Evolutionary conservation across 352 stramenopile species (phyloP), one percentile per base, ranked within the genome.

Genomic region (Phytopythium delawarense): DNA sequence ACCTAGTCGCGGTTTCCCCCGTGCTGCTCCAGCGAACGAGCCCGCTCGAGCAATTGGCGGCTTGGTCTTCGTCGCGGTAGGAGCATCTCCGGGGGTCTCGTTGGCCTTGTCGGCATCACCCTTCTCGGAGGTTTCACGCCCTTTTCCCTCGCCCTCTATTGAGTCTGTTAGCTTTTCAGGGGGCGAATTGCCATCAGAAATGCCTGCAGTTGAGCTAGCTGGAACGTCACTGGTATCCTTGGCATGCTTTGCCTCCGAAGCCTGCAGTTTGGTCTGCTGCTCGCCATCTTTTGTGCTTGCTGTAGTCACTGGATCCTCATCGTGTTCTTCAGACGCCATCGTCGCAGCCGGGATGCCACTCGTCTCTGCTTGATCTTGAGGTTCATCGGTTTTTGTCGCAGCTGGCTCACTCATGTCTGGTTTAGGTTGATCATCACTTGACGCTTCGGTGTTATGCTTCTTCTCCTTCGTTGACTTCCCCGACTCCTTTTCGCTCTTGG

Each of bases 1-100:
- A 9, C 57, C 44, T 11, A n/a, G 7, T 56, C 57, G 57, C 7
- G 46, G 35, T 2, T 44, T 69, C 45, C 51, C 59, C 20, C 49
- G 53, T 63, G 64, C 62, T 15, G 59, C 52, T n/a, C 78, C 76
- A 6, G 68, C 71, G 21, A 67, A 64, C 2, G 68, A 66, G 2
- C 65, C 61, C 25, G 54, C 46, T 44, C 39, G 45, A 25, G 34
- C 30, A 3, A 55, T 52, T 4, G 57, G 15, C 7, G 42, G 57
- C 45, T 62, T 62, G 34, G 2, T 25, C 25, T 48, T 62, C 11
- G 25, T 18, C n/a, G 40, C 6, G 3, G 40, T 30, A n/a, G 51
- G 13, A 34, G 53, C 18, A 3, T 18, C 50, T 20, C 21, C 21
- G 20, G n/a, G 4, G 20, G 21, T n/a, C 11, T 20, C 23, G 21